phyloP scores from a whole-genome alignment of 2,329 filamentous ascomycete species.

The Pseudopyricularia javanii region DNA sequence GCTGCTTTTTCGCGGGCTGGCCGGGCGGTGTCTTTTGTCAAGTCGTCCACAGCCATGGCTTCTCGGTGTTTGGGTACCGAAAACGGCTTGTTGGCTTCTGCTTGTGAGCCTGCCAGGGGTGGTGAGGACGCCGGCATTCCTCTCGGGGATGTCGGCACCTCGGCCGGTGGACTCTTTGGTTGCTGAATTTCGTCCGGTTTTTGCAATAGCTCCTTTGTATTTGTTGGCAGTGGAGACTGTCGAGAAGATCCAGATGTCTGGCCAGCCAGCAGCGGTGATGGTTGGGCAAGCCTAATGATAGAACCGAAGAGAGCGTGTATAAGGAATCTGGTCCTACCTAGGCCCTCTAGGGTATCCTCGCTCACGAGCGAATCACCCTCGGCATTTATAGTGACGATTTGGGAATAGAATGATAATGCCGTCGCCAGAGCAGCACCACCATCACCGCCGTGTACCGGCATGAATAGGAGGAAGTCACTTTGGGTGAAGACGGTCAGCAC shows the following conservation, averaged over 20 bases:
- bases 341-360: slow-evolving; percentile 80
- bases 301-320: slow-evolving; percentile 64
- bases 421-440: slow-evolving; percentile 61
- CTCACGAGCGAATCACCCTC: slow-evolving; percentile 91
- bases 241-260: background rate
- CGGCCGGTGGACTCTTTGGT: background rate
- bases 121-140: background rate
- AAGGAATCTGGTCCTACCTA: slow-evolving; percentile 78
- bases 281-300: slow-evolving; percentile 52
- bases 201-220: background rate
- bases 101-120: background rate
- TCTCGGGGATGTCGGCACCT: background rate
- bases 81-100: background rate
- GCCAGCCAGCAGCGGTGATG: slow-evolving; percentile 6
- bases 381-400: slow-evolving; percentile 76
- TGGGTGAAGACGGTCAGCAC: background rate
- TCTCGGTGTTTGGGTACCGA: background rate
- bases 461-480: slow-evolving; percentile 89
- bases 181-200: background rate
- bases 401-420: slow-evolving; percentile 83
- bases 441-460: slow-evolving; percentile 43
- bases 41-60: background rate
- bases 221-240: slow-evolving; percentile 3
- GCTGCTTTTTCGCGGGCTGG: background rate
- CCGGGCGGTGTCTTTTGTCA: background rate